Evolutionary conservation across 768 basidiomycete species (phyloP).

Genomic region (Mycena alexandri): DNA sequence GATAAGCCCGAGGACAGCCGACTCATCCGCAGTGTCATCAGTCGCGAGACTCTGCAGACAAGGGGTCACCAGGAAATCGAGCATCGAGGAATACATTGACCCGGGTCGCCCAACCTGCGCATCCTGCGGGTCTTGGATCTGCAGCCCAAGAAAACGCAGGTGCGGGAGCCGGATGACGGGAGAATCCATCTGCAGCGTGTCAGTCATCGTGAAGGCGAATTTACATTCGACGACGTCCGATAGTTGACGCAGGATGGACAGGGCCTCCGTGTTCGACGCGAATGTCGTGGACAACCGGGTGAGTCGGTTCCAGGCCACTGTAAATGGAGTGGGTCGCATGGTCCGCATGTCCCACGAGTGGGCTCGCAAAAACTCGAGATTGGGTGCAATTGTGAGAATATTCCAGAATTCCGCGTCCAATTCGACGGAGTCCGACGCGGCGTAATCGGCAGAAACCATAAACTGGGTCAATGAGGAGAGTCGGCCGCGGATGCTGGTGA

Average conservation of each 20-base stretch:
- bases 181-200: not conserved
- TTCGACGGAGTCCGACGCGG: not conserved
- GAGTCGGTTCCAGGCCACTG: constrained; percentile 21
- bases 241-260: not conserved
- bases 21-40: constrained; percentile 6
- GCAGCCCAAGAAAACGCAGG: not conserved
- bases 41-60: constrained; percentile 6
- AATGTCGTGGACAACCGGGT: constrained; percentile 21
- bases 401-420: not conserved
- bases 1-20: constrained; percentile 10
- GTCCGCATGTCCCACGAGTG: not conserved
- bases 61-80: constrained; percentile 10
- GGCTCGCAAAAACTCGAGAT: not conserved
- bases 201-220: not conserved
- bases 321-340: constrained; percentile 8
- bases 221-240: constrained; percentile 14
- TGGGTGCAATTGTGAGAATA: not conserved
- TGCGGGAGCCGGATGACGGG: constrained; percentile 1
- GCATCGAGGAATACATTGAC: not conserved
- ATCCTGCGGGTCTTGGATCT: not conserved
- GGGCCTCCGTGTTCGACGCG: constrained; percentile 4
- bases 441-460: not conserved
- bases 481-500: not conserved
- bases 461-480: constrained; percentile 1
- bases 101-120: no score